Evolutionary conservation across 495 filamentous ascomycete genomes (phyloP), one percentile per base, ranked within the genome.

Genomic region (Venustampulla echinocandica): DNA sequence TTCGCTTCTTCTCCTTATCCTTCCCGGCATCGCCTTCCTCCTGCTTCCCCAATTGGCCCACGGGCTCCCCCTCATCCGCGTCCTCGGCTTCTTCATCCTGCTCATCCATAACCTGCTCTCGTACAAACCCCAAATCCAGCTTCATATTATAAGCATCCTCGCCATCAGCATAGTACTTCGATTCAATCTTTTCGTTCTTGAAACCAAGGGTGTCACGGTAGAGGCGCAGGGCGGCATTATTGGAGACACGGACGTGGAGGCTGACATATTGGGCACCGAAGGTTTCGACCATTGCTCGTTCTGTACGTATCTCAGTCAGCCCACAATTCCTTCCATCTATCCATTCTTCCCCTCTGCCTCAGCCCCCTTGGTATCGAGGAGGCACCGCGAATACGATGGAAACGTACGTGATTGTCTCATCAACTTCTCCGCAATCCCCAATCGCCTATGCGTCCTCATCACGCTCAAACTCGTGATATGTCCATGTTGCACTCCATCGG

Each of bases 111-210:
- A 76, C 59, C 61, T 74, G 67, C 53, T 72, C 64, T 22, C 69
- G 60, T 49, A 90, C 73, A 44, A 73, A 70, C 22, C 71, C 67
- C 34, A 98, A 70, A 57, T 96, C 85, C 63, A 90, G 81, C 55
- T 79, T 81, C 92, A 98, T 98, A 54, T 80, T 82, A 60, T 81
- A 94, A 27, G 92, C 92, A 73, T 98, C 90, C 69, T 98, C 92
- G 39, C 89, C 90, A 66, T 97, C 92, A 32, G 92, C 92, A 61
- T 98, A 98, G 79, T 98, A 98, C 65, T 92, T 95, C 52, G 73
- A 59, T 69, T 97, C 92, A 11, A 87, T 79, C 65, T 87, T 92
- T 52, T 94, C 88, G 42, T 85, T 82, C 62, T 85, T 79, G 71
- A 98, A 98, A 35, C 85, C 82, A 1, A 98, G 76, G 1, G 90